These are phyloP conservation scores for Moesziomyces aphidis DNA, from an alignment of 1,284 basidiomycete genomes.

Conservation along the genomic window DNA sequence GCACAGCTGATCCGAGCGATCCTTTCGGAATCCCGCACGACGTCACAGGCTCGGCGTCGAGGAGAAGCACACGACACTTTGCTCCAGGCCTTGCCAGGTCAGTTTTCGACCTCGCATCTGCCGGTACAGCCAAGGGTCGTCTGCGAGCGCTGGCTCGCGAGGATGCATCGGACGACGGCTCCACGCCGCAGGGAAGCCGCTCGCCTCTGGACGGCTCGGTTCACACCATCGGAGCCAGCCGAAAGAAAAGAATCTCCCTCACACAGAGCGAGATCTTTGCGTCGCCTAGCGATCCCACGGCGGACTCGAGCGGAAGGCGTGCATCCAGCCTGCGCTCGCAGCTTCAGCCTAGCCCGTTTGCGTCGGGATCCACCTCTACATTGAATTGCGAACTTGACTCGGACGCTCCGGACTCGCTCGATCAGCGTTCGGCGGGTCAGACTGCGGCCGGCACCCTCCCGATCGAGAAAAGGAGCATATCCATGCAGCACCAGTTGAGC, in stretches of 20 bases:
- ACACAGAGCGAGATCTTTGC: conserved; percentile 38
- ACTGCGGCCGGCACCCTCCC: conserved; percentile 8
- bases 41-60: neutral
- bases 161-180: conserved; percentile 24
- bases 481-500: neutral
- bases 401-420: neutral
- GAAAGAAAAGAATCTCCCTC: conserved; percentile 17
- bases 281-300: conserved; percentile 10
- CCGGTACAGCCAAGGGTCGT: conserved; percentile 16
- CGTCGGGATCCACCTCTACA: conserved; percentile 13
- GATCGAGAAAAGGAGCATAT: neutral
- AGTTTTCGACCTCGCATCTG: conserved; percentile 7
- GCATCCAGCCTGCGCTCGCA: conserved; percentile 22
- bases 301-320: conserved; percentile 1
- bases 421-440: neutral
- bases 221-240: conserved; percentile 28
- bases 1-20: neutral
- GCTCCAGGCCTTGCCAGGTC: neutral
- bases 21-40: neutral
- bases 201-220: conserved; percentile 45
- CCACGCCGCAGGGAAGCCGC: conserved; percentile 42
- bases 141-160: conserved; percentile 22
- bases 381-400: conserved; percentile 2
- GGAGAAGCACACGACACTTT: neutral
- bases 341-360: conserved; percentile 13